Base-by-base conservation (phyloP, 2,329 filamentous ascomycete genomes). In the Scytalidium lignicola region DNA sequence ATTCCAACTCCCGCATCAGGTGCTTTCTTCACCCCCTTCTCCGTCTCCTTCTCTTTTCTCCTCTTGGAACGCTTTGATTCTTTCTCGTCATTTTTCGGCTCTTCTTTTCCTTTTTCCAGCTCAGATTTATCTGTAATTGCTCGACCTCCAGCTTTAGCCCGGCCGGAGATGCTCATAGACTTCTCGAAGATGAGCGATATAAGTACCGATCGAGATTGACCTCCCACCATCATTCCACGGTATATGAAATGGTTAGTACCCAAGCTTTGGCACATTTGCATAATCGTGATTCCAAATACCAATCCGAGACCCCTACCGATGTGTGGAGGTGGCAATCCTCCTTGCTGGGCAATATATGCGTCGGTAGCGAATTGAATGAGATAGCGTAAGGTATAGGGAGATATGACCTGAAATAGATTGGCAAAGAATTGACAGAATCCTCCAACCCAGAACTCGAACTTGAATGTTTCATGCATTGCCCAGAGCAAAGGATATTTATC, bases 171-270 rank as follows among this genome's bases (percentile, higher is more conserved):
- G 45, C 83, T 84, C 85, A 96, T 90, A 2, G 90, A 83, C 67
- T 97, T 97, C 65, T 93, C 88, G 62, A 95, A 97, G 50, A 97
- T 90, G 51, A 90, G 71, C 19, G 87, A 82, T 57, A 96, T 95
- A 41, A 97, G 72, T 0, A 89, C 86, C 1, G 85, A 90, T 64
- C 92, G 80, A 7, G 81, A 72, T 70, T 96, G 85, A 0, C 90
- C 93, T 54, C 92, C 93, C 37, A 95, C 82, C 70, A 95, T 84
- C 86, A 96, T 95, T 19, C 92, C 90, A 19, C 85, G 82, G 62
- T 92, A 97, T 62, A 97, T 85, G 70, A 95, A 96, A 62, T 97
- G 92, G 62, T 91, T 95, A 2, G 84, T 89, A 21, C 82, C 82
- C 55, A 95, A 62, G 64, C 86, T 92, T 67, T 95, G 89, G 10